These are phyloP conservation scores for Hondaea fermentalgiana DNA, from an alignment of 108 stramenopile species.

Conservation along the genomic window DNA sequence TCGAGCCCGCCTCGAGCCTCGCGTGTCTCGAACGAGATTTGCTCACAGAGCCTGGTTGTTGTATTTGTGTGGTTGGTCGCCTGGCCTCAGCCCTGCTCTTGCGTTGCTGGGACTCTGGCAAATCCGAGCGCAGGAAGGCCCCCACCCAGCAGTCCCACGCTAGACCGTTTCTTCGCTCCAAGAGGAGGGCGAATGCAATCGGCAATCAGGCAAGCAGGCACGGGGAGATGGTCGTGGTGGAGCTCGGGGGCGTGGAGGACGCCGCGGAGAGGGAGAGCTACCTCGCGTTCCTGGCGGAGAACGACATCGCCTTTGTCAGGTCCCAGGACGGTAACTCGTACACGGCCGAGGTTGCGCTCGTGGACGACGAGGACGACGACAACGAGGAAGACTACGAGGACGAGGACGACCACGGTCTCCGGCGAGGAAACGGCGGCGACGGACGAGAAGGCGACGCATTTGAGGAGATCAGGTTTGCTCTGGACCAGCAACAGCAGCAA, in stretches of 20 bases:
- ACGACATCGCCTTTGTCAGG: not conserved
- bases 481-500: no score
- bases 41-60: no score
- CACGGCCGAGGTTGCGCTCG: not conserved
- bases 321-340: not conserved
- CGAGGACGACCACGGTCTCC: not conserved
- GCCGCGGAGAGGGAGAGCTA: not conserved
- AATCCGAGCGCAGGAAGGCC: not conserved
- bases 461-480: no score
- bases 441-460: not conserved
- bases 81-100: no score
- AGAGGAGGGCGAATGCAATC: not conserved
- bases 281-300: constrained; percentile 1
- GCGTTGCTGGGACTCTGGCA: not conserved
- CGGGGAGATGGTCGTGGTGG: constrained; percentile 9
- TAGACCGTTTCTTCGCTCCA: not conserved
- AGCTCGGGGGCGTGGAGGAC: not conserved
- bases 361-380: not conserved
- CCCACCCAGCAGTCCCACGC: no score
- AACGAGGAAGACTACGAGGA: not conserved
- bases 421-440: not conserved
- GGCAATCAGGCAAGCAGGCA: not conserved
- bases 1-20: no score
- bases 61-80: no score
- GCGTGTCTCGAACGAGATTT: no score